Conservation (phyloP, 306 rosid genomes). For the Medicago lupulina region DNA sequence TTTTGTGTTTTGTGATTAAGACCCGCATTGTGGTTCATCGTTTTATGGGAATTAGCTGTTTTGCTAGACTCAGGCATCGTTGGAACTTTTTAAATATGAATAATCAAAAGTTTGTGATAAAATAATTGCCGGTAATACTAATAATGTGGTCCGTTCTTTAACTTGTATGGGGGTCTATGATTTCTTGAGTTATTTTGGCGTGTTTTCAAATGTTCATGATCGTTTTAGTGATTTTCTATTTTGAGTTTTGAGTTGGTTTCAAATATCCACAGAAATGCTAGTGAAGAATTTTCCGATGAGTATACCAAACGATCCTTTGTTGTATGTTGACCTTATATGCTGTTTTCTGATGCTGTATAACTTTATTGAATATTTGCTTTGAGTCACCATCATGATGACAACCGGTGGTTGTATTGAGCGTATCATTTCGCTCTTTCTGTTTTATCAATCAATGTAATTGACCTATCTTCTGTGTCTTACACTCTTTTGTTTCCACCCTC, state of each 20-base stretch:
- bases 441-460: constrained; percentile 1
- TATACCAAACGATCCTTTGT: neutral
- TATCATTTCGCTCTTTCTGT: constrained; percentile 2
- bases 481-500: neutral
- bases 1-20: constrained; percentile 4
- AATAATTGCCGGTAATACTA: neutral
- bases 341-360: constrained; percentile 2
- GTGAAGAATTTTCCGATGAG: neutral
- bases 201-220: constrained; percentile 5
- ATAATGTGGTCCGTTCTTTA: constrained; percentile 28
- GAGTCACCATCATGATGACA: neutral
- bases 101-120: neutral
- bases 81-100: neutral
- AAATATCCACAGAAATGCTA: neutral
- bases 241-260: neutral
- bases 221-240: constrained; percentile 2
- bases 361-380: constrained; percentile 3
- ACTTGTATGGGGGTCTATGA: neutral
- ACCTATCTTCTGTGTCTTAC: neutral
- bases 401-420: neutral
- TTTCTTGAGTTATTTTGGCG: constrained; percentile 9
- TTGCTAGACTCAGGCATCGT: neutral
- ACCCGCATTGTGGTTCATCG: neutral
- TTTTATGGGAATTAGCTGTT: neutral
- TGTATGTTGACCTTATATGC: constrained; percentile 4